phyloP scores from a whole-genome alignment of 1,139 yeast species.

The Sugiyamaella japonica region DNA sequence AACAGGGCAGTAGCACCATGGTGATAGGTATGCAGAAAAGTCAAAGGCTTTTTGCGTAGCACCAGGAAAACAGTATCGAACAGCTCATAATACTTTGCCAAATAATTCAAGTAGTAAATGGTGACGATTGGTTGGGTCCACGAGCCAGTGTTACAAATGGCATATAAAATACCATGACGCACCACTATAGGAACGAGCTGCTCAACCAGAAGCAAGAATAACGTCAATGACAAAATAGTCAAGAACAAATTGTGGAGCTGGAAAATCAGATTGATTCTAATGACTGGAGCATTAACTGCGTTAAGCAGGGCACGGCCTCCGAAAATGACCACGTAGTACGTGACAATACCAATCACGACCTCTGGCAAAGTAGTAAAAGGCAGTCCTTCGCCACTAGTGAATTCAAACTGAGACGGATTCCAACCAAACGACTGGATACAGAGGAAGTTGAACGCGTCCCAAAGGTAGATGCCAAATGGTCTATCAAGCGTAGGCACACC shows the following conservation, averaged over 20 bases:
- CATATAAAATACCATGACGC: conserved; percentile 76
- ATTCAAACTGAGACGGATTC: conserved; percentile 61
- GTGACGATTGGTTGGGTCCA: conserved; percentile 86
- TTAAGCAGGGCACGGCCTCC: conserved; percentile 71
- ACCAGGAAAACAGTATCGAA: conserved; percentile 91
- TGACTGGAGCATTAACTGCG: conserved; percentile 55
- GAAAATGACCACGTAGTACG: conserved; percentile 77
- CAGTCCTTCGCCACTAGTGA: conserved; percentile 53
- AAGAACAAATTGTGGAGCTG: conserved; percentile 80
- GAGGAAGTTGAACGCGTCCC: conserved; percentile 72
- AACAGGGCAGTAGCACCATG: conserved; percentile 97
- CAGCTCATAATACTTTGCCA: conserved; percentile 62
- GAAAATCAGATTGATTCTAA: conserved; percentile 69
- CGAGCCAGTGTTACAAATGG: conserved; percentile 76
- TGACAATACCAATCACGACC: conserved; percentile 58
- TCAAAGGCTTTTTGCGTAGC: conserved; percentile 78
- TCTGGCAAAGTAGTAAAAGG: conserved; percentile 51
- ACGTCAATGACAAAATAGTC: conserved; percentile 65
- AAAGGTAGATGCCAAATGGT: conserved; percentile 86
- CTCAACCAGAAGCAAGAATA: conserved; percentile 72
- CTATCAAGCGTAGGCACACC: conserved; percentile 64
- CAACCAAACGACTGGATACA: conserved; percentile 16
- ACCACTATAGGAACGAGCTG: conserved; percentile 81
- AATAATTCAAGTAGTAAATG: conserved; percentile 56
- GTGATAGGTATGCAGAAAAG: conserved; percentile 93